Evolutionary conservation across 805 yeast species (phyloP).

Genomic region (Metschnikowia gelsemii): DNA sequence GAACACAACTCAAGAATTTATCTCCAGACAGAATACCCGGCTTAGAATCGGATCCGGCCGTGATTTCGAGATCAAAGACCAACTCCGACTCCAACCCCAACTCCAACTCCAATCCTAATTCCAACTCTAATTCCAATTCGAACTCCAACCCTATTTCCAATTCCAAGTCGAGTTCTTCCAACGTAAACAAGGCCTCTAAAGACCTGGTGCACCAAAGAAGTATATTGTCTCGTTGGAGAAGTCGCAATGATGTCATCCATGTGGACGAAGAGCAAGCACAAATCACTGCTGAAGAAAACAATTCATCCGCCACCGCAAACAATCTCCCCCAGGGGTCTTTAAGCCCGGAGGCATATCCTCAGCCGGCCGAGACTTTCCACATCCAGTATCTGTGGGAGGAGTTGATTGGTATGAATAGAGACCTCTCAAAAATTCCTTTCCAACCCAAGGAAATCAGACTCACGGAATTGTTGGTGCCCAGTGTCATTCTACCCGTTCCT

Average conservation of each 20-base stretch:
- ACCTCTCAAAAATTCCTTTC: slow-evolving; percentile 2
- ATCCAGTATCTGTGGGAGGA: slow-evolving; percentile 6
- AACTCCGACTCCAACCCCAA: too few species aligned
- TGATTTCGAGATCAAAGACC: background rate
- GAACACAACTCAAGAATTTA: background rate
- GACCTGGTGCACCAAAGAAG: slow-evolving; percentile 5
- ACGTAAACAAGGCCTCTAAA: slow-evolving; percentile 1
- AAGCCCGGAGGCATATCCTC: background rate
- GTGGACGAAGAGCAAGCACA: slow-evolving; percentile 2
- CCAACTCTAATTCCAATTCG: too few species aligned
- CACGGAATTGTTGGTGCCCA: slow-evolving; percentile 10
- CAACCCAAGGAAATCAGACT: slow-evolving; percentile 10
- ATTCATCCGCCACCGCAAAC: slow-evolving; percentile 8
- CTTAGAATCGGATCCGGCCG: slow-evolving; percentile 1
- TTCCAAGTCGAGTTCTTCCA: slow-evolving; percentile 2
- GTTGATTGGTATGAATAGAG: slow-evolving; percentile 4
- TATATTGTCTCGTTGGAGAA: slow-evolving; percentile 8
- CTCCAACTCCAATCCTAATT: too few species aligned
- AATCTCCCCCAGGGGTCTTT: background rate
- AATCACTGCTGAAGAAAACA: background rate
- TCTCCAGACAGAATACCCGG: background rate
- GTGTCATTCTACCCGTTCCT: slow-evolving; percentile 2
- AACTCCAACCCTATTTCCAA: too few species aligned
- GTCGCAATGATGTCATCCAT: background rate
- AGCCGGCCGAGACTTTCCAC: slow-evolving; percentile 1